These are phyloP conservation scores for Rhodotorula mucilaginosa DNA, from an alignment of 1,284 basidiomycete species.

Conservation along the genomic window DNA sequence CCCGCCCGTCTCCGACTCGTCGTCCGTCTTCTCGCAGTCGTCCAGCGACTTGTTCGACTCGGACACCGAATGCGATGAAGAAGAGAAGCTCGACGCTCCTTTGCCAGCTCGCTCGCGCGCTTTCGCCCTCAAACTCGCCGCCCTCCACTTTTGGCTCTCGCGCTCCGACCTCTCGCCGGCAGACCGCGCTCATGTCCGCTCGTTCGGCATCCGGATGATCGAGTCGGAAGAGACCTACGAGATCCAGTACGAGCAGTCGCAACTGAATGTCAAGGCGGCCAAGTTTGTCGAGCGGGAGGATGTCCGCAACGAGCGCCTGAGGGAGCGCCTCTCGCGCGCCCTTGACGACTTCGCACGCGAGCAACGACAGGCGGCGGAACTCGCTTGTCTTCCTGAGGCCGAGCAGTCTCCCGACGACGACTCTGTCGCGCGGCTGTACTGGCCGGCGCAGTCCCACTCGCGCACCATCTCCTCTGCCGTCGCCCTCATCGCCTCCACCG, in stretches of 20 bases:
- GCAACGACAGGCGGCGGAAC: neutral
- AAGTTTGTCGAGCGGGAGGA: neutral
- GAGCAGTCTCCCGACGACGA: neutral
- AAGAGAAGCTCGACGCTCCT: too few relatives aligned
- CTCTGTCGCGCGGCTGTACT: neutral
- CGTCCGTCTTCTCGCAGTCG: neutral
- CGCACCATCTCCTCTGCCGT: neutral
- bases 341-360: neutral
- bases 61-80: neutral
- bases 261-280: neutral
- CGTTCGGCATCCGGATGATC: neutral
- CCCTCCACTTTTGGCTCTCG: neutral
- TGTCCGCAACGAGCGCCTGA: neutral
- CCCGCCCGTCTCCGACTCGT: conserved; percentile 2
- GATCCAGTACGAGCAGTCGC: neutral
- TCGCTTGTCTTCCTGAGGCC: neutral
- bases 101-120: neutral
- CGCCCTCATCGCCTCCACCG: neutral
- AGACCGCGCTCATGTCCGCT: neutral
- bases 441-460: neutral
- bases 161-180: neutral
- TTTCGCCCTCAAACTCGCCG: neutral
- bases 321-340: neutral
- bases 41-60: neutral
- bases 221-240: neutral